Base-by-base conservation (phyloP, 2,329 filamentous ascomycete genomes). In the Zalaria obscura region DNA sequence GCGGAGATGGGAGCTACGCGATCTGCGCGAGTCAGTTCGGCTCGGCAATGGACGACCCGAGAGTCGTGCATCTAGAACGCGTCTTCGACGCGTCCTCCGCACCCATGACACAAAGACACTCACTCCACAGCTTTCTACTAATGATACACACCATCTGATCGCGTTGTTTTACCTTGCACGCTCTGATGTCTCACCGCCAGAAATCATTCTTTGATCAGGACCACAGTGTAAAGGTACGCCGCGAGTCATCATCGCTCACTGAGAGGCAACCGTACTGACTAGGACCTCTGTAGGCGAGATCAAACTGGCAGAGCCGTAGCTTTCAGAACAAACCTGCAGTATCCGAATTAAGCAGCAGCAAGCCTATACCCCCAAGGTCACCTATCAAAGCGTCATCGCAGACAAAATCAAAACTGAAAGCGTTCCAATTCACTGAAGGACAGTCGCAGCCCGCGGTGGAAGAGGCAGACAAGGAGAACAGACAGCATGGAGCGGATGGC, bases 321-420 rank as follows among this genome's bases (percentile, higher is more conserved):
- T 52, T 46, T 56, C 56, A 50, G 49, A 48, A 37, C 38, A 45
- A 28, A 27, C 42, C 5, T 38, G 45, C 27, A 44, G 48, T 25
- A 49, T 45, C 26, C 26, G 41, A 41, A 40, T 47, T 26, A 36
- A 41, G 47, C 38, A 54, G 52, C 36, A 42, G 41, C 4, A 51
- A 56, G 44, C 18, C 18, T 18, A 18, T 18, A 18, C 50, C 52
- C 36, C 48, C 56, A n/a, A 58, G 61, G 44, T 56, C 64, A 36
- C 58, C 65, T 5, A 67, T 69, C 37, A 60, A 67, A 41, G 65
- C 72, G 5, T 75, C 70, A 7, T 62, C 65, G 4, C 64, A 70
- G 47, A 70, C 72, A 3, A 70, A 67, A 43, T 64, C 64, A 4
- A 76, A 75, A 55, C 58, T 76, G 42, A 69, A 70, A 52, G 64